Conservation (phyloP, 768 basidiomycete species). For the Neoboletus brunneissimus region DNA sequence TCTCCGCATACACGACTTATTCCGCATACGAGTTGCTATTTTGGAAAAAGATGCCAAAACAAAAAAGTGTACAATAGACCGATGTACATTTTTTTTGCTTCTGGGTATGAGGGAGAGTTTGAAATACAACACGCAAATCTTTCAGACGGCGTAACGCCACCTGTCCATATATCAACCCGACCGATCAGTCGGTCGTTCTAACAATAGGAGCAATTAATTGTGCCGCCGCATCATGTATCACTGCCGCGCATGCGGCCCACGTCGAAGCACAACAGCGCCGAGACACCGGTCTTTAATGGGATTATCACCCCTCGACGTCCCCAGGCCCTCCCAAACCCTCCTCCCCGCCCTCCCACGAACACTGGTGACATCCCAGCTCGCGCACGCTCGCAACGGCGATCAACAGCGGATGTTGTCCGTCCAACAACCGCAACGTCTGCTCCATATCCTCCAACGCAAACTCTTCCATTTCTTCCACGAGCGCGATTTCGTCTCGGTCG, state of each 20-base stretch:
- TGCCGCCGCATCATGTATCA: background rate
- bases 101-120: background rate
- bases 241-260: background rate
- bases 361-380: constrained; percentile 56
- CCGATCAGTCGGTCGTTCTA: background rate
- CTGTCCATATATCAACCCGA: background rate
- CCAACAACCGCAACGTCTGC: constrained; percentile 55
- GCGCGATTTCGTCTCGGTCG: constrained; percentile 65
- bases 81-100: background rate
- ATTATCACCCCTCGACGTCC: constrained; percentile 9
- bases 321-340: constrained; percentile 29
- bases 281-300: background rate
- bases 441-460: constrained; percentile 79
- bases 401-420: constrained; percentile 59
- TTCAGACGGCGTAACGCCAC: too few species aligned
- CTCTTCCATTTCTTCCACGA: constrained; percentile 81
- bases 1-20: background rate
- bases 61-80: background rate
- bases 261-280: background rate
- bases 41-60: background rate
- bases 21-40: background rate
- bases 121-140: background rate
- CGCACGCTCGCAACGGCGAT: constrained; percentile 70
- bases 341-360: constrained; percentile 46
- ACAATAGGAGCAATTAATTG: background rate